phyloP scores from a whole-genome alignment of 2,329 filamentous ascomycete genomes.

The Alternaria panax region DNA sequence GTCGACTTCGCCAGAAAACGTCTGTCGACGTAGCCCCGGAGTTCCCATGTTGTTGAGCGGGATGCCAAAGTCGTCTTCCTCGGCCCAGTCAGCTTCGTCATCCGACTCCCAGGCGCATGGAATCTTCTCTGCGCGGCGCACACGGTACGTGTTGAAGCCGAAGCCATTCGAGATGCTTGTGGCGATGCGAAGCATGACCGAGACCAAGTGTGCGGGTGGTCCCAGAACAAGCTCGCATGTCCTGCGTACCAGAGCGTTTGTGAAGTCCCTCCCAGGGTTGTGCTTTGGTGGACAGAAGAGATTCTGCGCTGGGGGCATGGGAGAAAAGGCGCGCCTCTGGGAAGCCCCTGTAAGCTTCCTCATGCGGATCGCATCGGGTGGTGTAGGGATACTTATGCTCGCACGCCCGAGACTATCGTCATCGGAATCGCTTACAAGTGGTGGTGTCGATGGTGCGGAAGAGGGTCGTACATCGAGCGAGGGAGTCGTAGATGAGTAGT shows the following conservation, averaged over 20 bases:
- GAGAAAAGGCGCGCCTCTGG: conserved; percentile 67
- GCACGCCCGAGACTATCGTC: conserved; percentile 53
- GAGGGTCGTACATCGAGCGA: conserved; percentile 32
- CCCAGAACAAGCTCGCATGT: conserved; percentile 79
- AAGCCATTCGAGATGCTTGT: conserved; percentile 69
- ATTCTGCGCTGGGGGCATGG: conserved; percentile 72
- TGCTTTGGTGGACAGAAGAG: conserved; percentile 64
- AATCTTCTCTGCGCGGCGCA: conserved; percentile 42
- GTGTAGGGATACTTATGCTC: conserved; percentile 51
- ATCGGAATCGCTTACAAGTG: conserved; percentile 54
- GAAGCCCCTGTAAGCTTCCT: conserved; percentile 61
- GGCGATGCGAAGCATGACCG: conserved; percentile 82
- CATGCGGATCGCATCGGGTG: conserved; percentile 47
- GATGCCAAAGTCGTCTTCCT: conserved; percentile 66
- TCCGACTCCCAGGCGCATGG: conserved; percentile 66
- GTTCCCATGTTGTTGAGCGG: conserved; percentile 49
- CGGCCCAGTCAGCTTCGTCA: conserved; percentile 60
- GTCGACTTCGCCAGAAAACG: conserved; percentile 38
- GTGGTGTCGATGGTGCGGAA: conserved; percentile 54
- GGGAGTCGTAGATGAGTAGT: conserved; percentile 26
- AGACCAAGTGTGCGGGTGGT: conserved; percentile 79
- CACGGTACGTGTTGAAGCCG: conserved; percentile 44
- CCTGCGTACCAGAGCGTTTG: conserved; percentile 73
- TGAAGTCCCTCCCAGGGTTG: conserved; percentile 46
- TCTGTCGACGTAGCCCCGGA: conserved; percentile 29